These are phyloP conservation scores for Coemansia sp. DNA, from an alignment of 192 early-diverging fungal species.

Conservation along the genomic window DNA sequence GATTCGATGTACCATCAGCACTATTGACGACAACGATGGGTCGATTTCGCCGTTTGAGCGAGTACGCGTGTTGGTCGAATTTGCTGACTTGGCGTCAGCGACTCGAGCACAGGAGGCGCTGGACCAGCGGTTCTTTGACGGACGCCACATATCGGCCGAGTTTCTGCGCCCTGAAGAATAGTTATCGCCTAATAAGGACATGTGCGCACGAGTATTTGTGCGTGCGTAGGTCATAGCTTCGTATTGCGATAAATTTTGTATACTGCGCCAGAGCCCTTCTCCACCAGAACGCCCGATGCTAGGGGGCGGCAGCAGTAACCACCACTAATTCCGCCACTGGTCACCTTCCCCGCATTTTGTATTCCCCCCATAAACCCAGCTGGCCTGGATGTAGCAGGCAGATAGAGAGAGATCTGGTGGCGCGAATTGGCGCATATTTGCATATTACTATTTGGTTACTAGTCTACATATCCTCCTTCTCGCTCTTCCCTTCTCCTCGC, in stretches of 20 bases:
- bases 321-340: background rate
- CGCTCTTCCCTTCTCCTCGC: background rate
- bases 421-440: background rate
- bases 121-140: constrained; percentile 46
- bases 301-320: background rate
- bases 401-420: background rate
- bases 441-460: background rate
- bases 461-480: background rate
- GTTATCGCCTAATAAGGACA: background rate
- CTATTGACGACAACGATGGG: constrained; percentile 8
- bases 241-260: background rate
- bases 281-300: background rate
- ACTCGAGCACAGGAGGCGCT: constrained; percentile 25
- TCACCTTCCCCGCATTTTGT: background rate
- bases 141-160: constrained; percentile 36
- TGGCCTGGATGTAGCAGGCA: background rate
- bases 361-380: background rate
- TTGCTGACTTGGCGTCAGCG: constrained; percentile 32
- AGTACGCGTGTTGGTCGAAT: constrained; percentile 34
- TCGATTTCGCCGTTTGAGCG: constrained; percentile 18
- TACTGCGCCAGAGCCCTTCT: background rate
- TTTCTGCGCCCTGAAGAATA: constrained; percentile 15
- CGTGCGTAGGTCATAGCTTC: background rate
- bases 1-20: constrained; percentile 14
- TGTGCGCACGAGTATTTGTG: background rate